Evolutionary conservation across 2,329 filamentous ascomycete genomes (phyloP).

Genomic region (Curvularia eragrostidis): DNA sequence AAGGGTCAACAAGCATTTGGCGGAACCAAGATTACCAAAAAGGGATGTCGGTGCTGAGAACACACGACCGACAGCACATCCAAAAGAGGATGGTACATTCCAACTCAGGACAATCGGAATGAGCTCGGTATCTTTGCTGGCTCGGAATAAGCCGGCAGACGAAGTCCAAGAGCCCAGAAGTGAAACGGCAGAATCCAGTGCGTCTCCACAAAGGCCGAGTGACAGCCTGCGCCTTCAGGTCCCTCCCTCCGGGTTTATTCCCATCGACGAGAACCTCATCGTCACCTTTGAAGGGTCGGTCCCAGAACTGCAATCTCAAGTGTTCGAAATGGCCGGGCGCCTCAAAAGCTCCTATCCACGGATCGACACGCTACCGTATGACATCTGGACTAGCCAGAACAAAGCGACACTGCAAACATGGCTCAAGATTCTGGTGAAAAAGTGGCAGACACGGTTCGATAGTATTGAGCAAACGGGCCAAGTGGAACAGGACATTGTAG

Average conservation of each 20-base stretch:
- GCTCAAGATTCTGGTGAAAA: slow-evolving; percentile 34
- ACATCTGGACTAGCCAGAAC: slow-evolving; percentile 32
- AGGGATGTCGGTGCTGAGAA: not conserved
- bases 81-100: not conserved
- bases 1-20: not conserved
- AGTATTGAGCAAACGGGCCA: slow-evolving; percentile 7
- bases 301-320: slow-evolving; percentile 28
- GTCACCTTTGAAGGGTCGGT: slow-evolving; percentile 25
- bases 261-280: slow-evolving; percentile 30
- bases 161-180: not conserved
- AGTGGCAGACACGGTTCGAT: slow-evolving; percentile 35
- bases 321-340: slow-evolving; percentile 27
- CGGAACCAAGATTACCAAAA: not conserved
- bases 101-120: not conserved
- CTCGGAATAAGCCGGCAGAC: not conserved
- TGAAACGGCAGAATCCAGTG: too few species aligned
- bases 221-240: slow-evolving; percentile 23
- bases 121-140: not conserved
- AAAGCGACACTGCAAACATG: slow-evolving; percentile 33
- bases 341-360: slow-evolving; percentile 34
- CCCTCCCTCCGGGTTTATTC: slow-evolving; percentile 12
- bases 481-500: not conserved
- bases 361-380: slow-evolving; percentile 36
- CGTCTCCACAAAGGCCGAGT: not conserved
- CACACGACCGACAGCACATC: not conserved